Evolutionary conservation across 768 basidiomycete species (phyloP).

Genomic region (Hericium coralloides): DNA sequence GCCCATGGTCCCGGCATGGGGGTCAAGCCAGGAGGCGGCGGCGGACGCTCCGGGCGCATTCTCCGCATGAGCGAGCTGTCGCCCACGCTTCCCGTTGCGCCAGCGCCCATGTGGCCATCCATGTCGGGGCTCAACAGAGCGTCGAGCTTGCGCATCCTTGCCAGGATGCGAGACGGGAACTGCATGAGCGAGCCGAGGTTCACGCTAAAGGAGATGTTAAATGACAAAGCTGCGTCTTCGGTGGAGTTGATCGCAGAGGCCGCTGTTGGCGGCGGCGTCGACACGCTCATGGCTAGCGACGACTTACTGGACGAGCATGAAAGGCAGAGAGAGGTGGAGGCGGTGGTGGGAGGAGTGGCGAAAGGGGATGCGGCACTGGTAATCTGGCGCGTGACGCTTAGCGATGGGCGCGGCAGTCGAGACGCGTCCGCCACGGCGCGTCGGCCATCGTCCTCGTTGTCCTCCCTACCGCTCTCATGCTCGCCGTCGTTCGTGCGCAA

Average conservation of each 20-base stretch:
- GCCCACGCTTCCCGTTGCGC: background rate
- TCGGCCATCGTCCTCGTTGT: background rate
- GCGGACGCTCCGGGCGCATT: slow-evolving; percentile 3
- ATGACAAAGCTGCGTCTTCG: background rate
- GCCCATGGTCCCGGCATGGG: slow-evolving; percentile 54
- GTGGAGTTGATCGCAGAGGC: background rate
- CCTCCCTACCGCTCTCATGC: background rate
- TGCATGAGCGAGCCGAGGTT: slow-evolving; percentile 25
- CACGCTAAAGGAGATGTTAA: slow-evolving; percentile 18
- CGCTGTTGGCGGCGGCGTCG: background rate
- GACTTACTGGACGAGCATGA: background rate
- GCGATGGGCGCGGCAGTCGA: background rate
- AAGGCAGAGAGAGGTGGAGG: background rate
- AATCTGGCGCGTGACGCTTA: background rate
- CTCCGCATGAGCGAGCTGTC: background rate
- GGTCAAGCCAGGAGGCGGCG: slow-evolving; percentile 10
- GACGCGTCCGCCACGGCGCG: background rate
- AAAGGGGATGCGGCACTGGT: background rate
- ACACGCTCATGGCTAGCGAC: background rate
- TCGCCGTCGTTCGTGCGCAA: background rate
- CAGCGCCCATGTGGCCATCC: background rate
- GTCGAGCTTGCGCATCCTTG: slow-evolving; percentile 28
- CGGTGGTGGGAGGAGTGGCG: background rate
- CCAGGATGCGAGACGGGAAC: slow-evolving; percentile 32
- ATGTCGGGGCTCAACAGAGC: slow-evolving; percentile 17